A percentile compares a stretch with the other conserved stretches of the same genome.
Evolutionary conservation across 148 eudicot species (phyloP).

Genomic region (Rhododendron kiyosumense): DNA sequence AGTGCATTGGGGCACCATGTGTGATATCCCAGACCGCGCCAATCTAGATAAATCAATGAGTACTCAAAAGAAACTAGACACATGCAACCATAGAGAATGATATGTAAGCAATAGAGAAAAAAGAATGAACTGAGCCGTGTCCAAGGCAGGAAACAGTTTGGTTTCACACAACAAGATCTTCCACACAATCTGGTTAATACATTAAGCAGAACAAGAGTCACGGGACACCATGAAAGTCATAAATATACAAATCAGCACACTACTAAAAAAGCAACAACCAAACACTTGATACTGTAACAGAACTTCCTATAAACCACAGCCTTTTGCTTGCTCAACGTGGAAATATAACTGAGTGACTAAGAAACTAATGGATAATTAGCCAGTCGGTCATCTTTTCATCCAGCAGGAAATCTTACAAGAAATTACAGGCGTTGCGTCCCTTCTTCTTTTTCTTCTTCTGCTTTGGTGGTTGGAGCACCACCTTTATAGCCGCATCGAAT

Average conservation of each 20-base stretch:
- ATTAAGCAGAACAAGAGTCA: background rate
- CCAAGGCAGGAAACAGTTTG: constrained; percentile 6
- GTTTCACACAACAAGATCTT: background rate
- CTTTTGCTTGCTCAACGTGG: background rate
- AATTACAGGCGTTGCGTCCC: constrained; percentile 61
- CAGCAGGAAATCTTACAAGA: constrained; percentile 32
- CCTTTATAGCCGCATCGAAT: constrained; percentile 81
- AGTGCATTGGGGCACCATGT: background rate
- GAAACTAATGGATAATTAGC: constrained; percentile 5
- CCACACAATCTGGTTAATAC: constrained; percentile 13
- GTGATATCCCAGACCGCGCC: background rate
- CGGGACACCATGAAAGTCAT: background rate
- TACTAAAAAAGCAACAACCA: background rate
- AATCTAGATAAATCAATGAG: background rate
- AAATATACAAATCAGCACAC: constrained; percentile 12
- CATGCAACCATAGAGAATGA: background rate
- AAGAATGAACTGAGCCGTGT: background rate
- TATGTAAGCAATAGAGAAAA: background rate
- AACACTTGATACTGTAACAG: constrained; percentile 4
- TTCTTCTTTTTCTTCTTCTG: constrained; percentile 76
- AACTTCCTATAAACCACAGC: constrained; percentile 17
- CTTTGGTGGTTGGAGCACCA: constrained; percentile 86
- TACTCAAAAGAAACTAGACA: background rate
- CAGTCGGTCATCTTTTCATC: constrained; percentile 15
- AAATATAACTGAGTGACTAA: constrained; percentile 8